phyloP scores from a whole-genome alignment of 805 yeast genomes.

The Nakazawaea ambrosiae region DNA sequence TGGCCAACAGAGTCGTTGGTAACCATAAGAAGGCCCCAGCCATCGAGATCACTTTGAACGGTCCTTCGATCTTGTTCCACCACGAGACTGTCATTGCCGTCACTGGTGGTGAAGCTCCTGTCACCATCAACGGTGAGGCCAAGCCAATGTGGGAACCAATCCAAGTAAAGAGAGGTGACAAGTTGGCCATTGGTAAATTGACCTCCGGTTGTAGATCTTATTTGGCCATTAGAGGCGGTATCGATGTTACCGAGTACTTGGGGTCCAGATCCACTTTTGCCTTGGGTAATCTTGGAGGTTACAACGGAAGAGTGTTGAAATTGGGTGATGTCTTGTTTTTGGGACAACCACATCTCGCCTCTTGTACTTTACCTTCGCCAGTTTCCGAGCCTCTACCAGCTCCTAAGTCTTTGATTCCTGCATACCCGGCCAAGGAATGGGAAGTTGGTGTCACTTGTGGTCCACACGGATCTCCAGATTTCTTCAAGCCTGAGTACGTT shows the following conservation, averaged over 20 bases:
- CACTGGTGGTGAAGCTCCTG: constrained; percentile 77
- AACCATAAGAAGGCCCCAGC: constrained; percentile 80
- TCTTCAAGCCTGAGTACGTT: constrained; percentile 72
- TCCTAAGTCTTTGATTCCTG: constrained; percentile 52
- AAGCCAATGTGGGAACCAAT: constrained; percentile 71
- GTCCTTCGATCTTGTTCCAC: constrained; percentile 84
- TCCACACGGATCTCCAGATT: constrained; percentile 97
- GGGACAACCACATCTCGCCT: constrained; percentile 65
- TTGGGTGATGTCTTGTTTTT: constrained; percentile 87
- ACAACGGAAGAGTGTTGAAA: constrained; percentile 86
- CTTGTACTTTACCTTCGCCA: constrained; percentile 70
- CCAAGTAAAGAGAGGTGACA: constrained; percentile 65
- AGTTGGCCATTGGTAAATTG: constrained; percentile 74
- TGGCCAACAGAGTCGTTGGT: constrained; percentile 89
- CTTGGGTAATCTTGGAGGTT: constrained; percentile 88
- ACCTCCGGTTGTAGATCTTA: constrained; percentile 83
- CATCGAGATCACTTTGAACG: constrained; percentile 79
- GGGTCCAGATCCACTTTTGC: constrained; percentile 98
- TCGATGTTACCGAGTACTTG: constrained; percentile 88
- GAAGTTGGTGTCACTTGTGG: constrained; percentile 91
- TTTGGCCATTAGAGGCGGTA: constrained; percentile 85
- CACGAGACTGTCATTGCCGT: constrained; percentile 69
- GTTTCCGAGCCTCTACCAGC: constrained; percentile 52
- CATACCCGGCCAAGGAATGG: constrained; percentile 56
- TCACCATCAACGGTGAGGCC: constrained; percentile 54